Percentiles rank a stretch among this genome's conserved stretches.
Evolutionary conservation across 2,329 filamentous ascomycete genomes (phyloP).

Genomic region (Xylariaceae sp.): DNA sequence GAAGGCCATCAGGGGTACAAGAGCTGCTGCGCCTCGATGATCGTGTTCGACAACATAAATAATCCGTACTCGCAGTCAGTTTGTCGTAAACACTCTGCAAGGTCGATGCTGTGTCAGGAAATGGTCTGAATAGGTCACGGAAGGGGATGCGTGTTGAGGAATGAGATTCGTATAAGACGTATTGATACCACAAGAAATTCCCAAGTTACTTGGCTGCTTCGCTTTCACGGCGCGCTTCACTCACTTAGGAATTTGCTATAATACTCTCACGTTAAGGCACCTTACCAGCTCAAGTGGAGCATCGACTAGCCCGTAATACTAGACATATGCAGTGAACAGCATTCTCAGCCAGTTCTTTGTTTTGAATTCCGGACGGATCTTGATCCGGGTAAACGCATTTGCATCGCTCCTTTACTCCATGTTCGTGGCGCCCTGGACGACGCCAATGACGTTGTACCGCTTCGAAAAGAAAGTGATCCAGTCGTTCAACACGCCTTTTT

Average conservation of each 20-base stretch:
- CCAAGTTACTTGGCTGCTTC: neutral
- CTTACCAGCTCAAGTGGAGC: neutral
- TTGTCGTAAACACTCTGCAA: neutral
- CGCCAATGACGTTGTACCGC: constrained; percentile 84
- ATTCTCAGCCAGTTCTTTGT: neutral
- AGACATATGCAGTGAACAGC: neutral
- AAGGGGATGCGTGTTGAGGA: constrained; percentile 4
- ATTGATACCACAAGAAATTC: constrained; percentile 13
- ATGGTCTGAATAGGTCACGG: constrained; percentile 5
- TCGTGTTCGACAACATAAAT: constrained; percentile 12
- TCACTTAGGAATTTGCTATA: neutral
- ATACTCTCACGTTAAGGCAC: neutral
- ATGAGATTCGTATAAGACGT: constrained; percentile 6
- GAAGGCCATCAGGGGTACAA: neutral
- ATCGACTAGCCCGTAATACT: neutral
- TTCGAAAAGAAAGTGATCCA: constrained; percentile 98
- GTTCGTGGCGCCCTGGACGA: constrained; percentile 57
- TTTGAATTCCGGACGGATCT: too few species aligned
- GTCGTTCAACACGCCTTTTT: constrained; percentile 79
- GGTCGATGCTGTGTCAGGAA: constrained; percentile 1
- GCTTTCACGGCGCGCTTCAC: neutral
- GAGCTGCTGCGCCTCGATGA: neutral
- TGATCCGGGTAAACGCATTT: neutral
- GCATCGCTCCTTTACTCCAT: constrained; percentile 35
- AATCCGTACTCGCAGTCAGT: neutral